Evolutionary conservation across 2,329 filamentous ascomycete genomes (phyloP).

Genomic region (Harringtonia aguacate): DNA sequence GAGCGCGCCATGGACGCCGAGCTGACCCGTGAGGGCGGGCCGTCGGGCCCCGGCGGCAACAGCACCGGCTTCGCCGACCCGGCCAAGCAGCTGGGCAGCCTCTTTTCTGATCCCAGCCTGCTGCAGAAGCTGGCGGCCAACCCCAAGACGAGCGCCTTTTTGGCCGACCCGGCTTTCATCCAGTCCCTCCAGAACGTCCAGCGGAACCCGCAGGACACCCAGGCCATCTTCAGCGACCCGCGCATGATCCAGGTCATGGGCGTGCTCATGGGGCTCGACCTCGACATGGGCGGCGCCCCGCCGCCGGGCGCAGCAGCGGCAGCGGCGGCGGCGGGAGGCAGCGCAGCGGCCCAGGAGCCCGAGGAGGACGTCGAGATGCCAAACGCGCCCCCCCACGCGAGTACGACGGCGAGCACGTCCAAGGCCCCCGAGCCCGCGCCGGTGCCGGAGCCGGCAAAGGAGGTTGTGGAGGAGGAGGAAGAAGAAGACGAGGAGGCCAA

Average conservation of each 20-base stretch:
- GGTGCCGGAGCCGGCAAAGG: constrained; percentile 34
- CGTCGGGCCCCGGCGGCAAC: constrained; percentile 18
- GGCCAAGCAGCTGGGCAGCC: constrained; percentile 51
- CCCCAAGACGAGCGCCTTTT: constrained; percentile 77
- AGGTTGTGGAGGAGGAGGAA: constrained; percentile 49
- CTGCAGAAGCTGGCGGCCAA: constrained; percentile 85
- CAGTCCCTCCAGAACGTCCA: constrained; percentile 73
- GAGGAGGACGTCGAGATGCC: constrained; percentile 72
- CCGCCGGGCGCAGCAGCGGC: constrained; percentile 16
- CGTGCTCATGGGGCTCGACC: constrained; percentile 86
- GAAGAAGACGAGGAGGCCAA: constrained; percentile 71
- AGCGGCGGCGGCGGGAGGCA: constrained; percentile 13
- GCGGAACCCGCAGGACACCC: constrained; percentile 68
- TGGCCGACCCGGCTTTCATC: constrained; percentile 84
- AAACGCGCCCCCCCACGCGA: neutral
- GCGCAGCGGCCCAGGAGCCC: constrained; percentile 25
- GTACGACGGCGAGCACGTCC: neutral
- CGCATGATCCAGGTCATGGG: constrained; percentile 90
- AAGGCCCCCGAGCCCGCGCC: neutral
- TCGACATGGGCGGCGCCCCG: constrained; percentile 48
- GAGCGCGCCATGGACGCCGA: constrained; percentile 81
- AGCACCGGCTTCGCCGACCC: constrained; percentile 46
- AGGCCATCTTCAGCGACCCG: constrained; percentile 77
- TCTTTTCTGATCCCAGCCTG: constrained; percentile 90
- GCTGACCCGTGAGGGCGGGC: constrained; percentile 7